Percentiles rank a stretch among this genome's conserved stretches.
Evolutionary conservation across 106 monocot species (phyloP).

Genomic region (Cymbidium sinense): DNA sequence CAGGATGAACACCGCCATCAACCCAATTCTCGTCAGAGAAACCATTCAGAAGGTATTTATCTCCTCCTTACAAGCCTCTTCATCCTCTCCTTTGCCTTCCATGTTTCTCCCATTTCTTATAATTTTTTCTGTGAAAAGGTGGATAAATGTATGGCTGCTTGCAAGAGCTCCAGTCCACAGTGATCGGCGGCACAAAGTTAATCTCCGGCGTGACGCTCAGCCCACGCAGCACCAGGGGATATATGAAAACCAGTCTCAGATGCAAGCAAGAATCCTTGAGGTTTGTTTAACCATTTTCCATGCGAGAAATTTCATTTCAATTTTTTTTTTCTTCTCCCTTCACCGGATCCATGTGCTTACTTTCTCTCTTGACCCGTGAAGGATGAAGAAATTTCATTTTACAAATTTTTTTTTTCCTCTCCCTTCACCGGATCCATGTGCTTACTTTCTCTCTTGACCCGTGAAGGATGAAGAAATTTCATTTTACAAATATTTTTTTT

Average conservation of each 20-base stretch:
- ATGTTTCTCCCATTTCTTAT: not conserved
- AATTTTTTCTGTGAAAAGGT: constrained; percentile 32
- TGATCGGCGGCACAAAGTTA: constrained; percentile 57
- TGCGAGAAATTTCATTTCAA: not conserved
- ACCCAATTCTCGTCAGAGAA: constrained; percentile 66
- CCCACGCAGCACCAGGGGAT: constrained; percentile 76
- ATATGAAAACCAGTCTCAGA: constrained; percentile 64
- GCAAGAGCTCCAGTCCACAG: constrained; percentile 86
- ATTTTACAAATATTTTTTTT: no score
- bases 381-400: no score
- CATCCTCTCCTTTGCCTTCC: not conserved
- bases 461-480: no score
- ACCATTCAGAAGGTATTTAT: constrained; percentile 60
- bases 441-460: not conserved
- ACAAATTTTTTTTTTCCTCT: no score
- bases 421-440: not conserved
- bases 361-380: no score
- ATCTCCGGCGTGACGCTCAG: constrained; percentile 74
- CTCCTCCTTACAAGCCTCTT: not conserved
- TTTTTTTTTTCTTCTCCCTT: no score
- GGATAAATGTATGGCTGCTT: constrained; percentile 79
- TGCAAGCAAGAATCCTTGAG: constrained; percentile 83
- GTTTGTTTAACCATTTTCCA: constrained; percentile 10
- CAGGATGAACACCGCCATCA: constrained; percentile 33
- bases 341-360: no score